These are phyloP conservation scores for Anthracocystis setariae DNA, from an alignment of 1,284 basidiomycete genomes.

Conservation along the genomic window DNA sequence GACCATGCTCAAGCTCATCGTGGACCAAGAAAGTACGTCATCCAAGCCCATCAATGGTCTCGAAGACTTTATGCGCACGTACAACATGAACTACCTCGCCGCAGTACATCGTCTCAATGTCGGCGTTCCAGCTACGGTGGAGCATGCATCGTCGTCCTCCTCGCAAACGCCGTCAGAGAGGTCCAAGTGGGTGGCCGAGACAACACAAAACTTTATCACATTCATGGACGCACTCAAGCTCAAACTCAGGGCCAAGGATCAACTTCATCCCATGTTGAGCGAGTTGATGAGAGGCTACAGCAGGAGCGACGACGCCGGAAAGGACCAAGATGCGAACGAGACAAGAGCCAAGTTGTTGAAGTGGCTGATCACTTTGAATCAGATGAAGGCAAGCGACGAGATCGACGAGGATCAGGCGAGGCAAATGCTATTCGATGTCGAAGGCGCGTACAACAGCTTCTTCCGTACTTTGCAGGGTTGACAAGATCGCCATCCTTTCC, in stretches of 20 bases:
- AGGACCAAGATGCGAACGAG: constrained; percentile 92
- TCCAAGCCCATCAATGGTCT: constrained; percentile 50
- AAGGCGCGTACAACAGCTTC: constrained; percentile 95
- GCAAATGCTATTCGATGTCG: constrained; percentile 95
- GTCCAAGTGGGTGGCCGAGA: constrained; percentile 97
- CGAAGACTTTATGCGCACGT: constrained; percentile 85
- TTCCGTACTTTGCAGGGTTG: constrained; percentile 78
- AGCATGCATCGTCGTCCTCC: constrained; percentile 77
- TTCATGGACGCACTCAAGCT: constrained; percentile 98
- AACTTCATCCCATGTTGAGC: constrained; percentile 91
- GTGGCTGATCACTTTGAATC: constrained; percentile 95
- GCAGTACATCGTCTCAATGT: constrained; percentile 88
- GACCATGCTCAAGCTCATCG: constrained; percentile 92
- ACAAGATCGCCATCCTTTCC: neutral
- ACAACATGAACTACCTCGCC: constrained; percentile 94
- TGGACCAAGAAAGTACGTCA: constrained; percentile 75
- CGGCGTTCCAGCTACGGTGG: constrained; percentile 94
- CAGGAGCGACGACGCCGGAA: constrained; percentile 67
- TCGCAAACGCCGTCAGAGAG: constrained; percentile 75
- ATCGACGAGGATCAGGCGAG: constrained; percentile 93
- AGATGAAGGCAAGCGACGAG: constrained; percentile 96
- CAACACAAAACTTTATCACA: constrained; percentile 93
- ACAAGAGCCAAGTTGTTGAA: constrained; percentile 90
- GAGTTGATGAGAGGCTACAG: constrained; percentile 83
- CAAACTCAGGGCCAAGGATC: constrained; percentile 91